Evolutionary conservation across 2,329 filamentous ascomycete species (phyloP).

Genomic region (Alternaria postmessia): DNA sequence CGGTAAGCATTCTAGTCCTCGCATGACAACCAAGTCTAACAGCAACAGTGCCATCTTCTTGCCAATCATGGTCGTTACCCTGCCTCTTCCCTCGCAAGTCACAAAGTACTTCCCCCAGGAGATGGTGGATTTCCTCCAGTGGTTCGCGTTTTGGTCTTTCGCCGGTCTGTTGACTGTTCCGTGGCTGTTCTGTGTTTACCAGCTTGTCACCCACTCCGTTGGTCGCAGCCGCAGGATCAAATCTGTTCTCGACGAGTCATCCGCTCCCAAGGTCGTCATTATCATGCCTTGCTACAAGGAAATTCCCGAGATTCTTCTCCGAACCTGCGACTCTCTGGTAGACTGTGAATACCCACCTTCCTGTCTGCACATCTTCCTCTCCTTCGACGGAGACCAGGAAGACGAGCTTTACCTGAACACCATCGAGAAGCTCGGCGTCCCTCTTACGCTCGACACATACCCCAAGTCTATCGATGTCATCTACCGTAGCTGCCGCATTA

Average conservation of each 20-base stretch:
- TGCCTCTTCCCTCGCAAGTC: slow-evolving; percentile 79
- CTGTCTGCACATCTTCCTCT: slow-evolving; percentile 93
- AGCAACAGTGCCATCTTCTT: slow-evolving; percentile 77
- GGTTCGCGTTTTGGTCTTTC: slow-evolving; percentile 96
- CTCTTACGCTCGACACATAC: slow-evolving; percentile 77
- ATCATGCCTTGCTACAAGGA: slow-evolving; percentile 98
- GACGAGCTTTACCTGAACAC: slow-evolving; percentile 90
- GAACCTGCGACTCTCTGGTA: slow-evolving; percentile 89
- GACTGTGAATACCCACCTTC: slow-evolving; percentile 92
- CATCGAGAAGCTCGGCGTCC: slow-evolving; percentile 83
- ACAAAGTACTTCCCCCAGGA: slow-evolving; percentile 73
- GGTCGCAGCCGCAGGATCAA: slow-evolving; percentile 84
- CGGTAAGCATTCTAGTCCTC: slow-evolving; percentile 62
- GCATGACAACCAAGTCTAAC: slow-evolving; percentile 23
- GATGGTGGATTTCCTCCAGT: slow-evolving; percentile 79
- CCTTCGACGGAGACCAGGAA: slow-evolving; percentile 89
- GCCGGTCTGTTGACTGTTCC: slow-evolving; percentile 84
- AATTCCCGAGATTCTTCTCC: slow-evolving; percentile 81
- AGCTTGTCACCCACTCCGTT: slow-evolving; percentile 85
- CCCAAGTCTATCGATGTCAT: slow-evolving; percentile 89
- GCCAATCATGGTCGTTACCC: slow-evolving; percentile 91
- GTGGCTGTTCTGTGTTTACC: slow-evolving; percentile 92
- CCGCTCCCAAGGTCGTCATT: slow-evolving; percentile 91
- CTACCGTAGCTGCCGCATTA: slow-evolving; percentile 84
- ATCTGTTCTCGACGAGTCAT: slow-evolving; percentile 80